Percentiles rank a stretch among this genome's conserved stretches.
Evolutionary conservation across 2,329 filamentous ascomycete species (phyloP).

Genomic region (Penicillium sp.): DNA sequence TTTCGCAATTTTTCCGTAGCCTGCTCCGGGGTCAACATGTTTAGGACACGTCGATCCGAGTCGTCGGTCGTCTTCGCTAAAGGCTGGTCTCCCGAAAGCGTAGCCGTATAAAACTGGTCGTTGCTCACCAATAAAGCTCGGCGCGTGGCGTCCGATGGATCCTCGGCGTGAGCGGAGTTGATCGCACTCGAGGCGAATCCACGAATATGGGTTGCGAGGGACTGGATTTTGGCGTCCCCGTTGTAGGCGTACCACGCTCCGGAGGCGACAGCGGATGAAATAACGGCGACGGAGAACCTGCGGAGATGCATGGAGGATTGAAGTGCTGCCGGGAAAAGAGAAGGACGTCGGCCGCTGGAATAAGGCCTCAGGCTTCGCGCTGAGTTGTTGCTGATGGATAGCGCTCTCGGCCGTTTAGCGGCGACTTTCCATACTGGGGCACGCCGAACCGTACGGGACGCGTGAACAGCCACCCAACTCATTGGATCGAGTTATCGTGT

Average conservation of each 20-base stretch:
- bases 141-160: constrained; percentile 58
- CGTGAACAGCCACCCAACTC: constrained; percentile 53
- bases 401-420: constrained; percentile 39
- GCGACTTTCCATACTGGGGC: constrained; percentile 49
- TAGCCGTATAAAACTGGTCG: constrained; percentile 86
- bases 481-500: constrained; percentile 38
- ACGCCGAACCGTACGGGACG: constrained; percentile 53
- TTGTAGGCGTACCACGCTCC: constrained; percentile 56
- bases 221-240: constrained; percentile 37
- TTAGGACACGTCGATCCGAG: constrained; percentile 81
- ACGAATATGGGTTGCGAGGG: constrained; percentile 27
- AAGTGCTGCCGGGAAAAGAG: constrained; percentile 39
- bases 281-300: constrained; percentile 52
- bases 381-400: constrained; percentile 44
- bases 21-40: constrained; percentile 96
- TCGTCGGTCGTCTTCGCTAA: constrained; percentile 87
- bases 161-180: constrained; percentile 38
- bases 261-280: constrained; percentile 52
- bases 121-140: constrained; percentile 84
- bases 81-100: constrained; percentile 81
- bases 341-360: constrained; percentile 39
- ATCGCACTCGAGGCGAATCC: constrained; percentile 29
- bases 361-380: constrained; percentile 41
- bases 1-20: constrained; percentile 85
- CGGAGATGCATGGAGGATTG: constrained; percentile 55